Evolutionary conservation across 148 eudicot genomes (phyloP).

Genomic region (Persicaria maculosa): DNA sequence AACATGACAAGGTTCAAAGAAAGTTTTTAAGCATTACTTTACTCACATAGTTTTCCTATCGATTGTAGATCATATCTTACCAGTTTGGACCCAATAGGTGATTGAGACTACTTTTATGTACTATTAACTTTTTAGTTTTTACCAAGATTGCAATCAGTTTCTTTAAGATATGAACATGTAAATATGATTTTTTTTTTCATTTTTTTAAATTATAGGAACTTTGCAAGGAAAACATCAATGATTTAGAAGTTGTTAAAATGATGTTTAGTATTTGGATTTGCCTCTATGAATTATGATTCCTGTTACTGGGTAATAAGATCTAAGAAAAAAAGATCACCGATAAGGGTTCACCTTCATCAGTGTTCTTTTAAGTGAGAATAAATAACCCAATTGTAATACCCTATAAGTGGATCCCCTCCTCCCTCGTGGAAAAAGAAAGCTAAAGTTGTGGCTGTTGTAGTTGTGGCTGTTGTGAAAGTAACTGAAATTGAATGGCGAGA

Average conservation of each 20-base stretch:
- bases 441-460: background rate
- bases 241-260: background rate
- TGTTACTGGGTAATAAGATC: too few relatives aligned
- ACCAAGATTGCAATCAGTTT: background rate
- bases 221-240: background rate
- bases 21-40: too few relatives aligned
- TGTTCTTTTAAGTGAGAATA: background rate
- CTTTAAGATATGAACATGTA: background rate
- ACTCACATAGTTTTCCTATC: background rate
- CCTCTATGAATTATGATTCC: too few relatives aligned
- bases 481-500: background rate
- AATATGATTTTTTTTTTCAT: background rate
- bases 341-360: too few relatives aligned
- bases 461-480: background rate
- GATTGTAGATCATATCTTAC: background rate
- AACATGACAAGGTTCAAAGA: background rate
- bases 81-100: background rate
- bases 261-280: too few relatives aligned
- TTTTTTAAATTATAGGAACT: background rate
- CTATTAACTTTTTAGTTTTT: background rate
- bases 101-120: background rate
- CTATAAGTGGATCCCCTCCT: background rate
- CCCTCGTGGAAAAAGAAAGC: background rate
- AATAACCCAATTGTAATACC: background rate
- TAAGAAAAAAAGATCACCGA: too few relatives aligned